Evolutionary conservation across 1,284 basidiomycete genomes (phyloP).

Genomic region (Paramarasmius palmivorus): DNA sequence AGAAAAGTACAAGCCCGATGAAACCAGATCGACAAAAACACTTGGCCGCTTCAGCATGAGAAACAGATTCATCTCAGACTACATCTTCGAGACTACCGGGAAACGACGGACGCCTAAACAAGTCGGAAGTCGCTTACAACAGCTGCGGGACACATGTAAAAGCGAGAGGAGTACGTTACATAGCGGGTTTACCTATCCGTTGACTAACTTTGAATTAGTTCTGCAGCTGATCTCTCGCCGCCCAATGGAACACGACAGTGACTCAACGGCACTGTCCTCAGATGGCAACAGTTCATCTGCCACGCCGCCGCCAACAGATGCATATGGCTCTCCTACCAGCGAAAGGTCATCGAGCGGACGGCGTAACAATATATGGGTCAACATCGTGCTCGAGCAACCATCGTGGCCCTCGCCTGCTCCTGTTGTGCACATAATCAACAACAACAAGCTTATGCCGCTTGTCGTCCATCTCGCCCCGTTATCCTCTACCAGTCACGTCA

Average conservation of each 20-base stretch:
- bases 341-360: constrained; percentile 1
- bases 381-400: constrained; percentile 20
- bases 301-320: constrained; percentile 13
- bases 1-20: constrained; percentile 47
- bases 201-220: constrained; percentile 20
- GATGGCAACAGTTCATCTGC: constrained; percentile 15
- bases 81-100: constrained; percentile 53
- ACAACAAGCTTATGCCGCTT: constrained; percentile 18
- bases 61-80: constrained; percentile 60
- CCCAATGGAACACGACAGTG: constrained; percentile 13
- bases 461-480: constrained; percentile 16
- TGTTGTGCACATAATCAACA: constrained; percentile 20
- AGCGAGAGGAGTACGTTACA: constrained; percentile 37
- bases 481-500: not conserved
- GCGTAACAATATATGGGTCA: constrained; percentile 21
- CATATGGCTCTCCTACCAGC: not conserved
- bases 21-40: constrained; percentile 40
- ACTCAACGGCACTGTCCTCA: constrained; percentile 9
- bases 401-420: constrained; percentile 21
- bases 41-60: constrained; percentile 54
- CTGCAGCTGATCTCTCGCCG: constrained; percentile 31
- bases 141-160: constrained; percentile 57
- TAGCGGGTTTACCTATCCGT: constrained; percentile 1
- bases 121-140: constrained; percentile 63
- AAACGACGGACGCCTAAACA: constrained; percentile 58